These are phyloP conservation scores for Zygoascus tannicola DNA, from an alignment of 805 yeast genomes.

Conservation along the genomic window DNA sequence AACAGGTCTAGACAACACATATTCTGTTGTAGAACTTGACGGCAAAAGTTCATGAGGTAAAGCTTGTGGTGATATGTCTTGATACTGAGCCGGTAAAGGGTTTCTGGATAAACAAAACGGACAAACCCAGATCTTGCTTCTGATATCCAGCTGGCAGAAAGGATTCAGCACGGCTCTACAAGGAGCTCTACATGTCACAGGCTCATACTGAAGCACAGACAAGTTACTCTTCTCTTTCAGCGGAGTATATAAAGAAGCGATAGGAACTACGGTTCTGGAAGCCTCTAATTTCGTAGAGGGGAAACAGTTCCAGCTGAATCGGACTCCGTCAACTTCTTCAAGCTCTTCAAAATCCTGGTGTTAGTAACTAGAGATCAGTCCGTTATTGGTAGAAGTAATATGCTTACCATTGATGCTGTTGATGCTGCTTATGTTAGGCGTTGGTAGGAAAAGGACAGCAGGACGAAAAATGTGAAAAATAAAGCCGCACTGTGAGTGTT, in stretches of 20 bases:
- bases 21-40: conserved; percentile 70
- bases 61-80: conserved; percentile 66
- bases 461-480: background rate
- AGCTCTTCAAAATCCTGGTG: conserved; percentile 46
- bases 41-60: conserved; percentile 73
- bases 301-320: conserved; percentile 77
- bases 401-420: conserved; percentile 5
- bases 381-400: background rate
- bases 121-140: conserved; percentile 76
- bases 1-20: conserved; percentile 74
- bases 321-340: conserved; percentile 55
- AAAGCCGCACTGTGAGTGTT: background rate
- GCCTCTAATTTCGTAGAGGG: conserved; percentile 88
- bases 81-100: conserved; percentile 78
- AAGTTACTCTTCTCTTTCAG: conserved; percentile 68
- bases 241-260: conserved; percentile 94
- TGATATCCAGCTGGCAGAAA: conserved; percentile 59
- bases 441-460: background rate
- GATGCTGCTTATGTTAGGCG: background rate
- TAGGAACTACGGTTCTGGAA: conserved; percentile 84
- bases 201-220: conserved; percentile 76
- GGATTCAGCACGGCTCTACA: conserved; percentile 88
- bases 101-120: conserved; percentile 72
- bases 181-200: conserved; percentile 65
- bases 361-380: background rate